Base-by-base conservation (phyloP, 768 basidiomycete genomes). In the Mycena albidolilacea region DNA sequence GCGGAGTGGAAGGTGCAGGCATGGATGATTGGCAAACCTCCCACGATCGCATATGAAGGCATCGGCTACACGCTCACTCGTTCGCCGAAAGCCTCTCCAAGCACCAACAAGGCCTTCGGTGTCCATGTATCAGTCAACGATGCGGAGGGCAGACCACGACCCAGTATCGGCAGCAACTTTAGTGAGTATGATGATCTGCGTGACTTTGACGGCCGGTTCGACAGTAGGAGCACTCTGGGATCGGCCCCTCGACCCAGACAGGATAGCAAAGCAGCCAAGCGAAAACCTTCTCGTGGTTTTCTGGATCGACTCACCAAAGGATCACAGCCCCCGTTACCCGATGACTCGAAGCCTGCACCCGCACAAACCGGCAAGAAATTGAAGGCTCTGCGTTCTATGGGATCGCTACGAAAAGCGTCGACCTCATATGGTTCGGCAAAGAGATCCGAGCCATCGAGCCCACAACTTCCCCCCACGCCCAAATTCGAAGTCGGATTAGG, bases 1-100 rank as follows among this genome's bases (percentile, higher is more conserved):
- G 97, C 97, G 0, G 97, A 99, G 79, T 98, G 97, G 97, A 96
- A 94, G 81, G 86, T 99, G 57, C 96, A 98, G 79, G 94, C 95
- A 0, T 99, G 97, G 95, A 95, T 95, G 92, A 90, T 99, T 39
- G 98, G 97, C 75, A 98, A 98, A 78, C 95, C 96, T 19, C 97
- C 97, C 11, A 91, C 92, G 1, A 86, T 96, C 52, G 87, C 93
- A 1, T 96, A 92, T 77, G 89, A 95, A 77, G 96, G 95, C 39
- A 97, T 98, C 78, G 96, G 94, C 21, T 96, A 93, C 78, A 90
- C 90, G 54, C 90, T 89, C 21, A 84, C 83, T 8, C 70, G 75
- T 44, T 46, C 79, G 6, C 64, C 79, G 0, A 83, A 81, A 64
- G 46, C 80, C 76, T 84, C 77, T 61, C 83, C 77, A 67, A 80